A percentile compares a stretch with the other conserved stretches of the same genome.
These are phyloP conservation scores for Selaginella moellendorffii DNA, from an alignment of 75 land plant species.

Conservation along the genomic window DNA sequence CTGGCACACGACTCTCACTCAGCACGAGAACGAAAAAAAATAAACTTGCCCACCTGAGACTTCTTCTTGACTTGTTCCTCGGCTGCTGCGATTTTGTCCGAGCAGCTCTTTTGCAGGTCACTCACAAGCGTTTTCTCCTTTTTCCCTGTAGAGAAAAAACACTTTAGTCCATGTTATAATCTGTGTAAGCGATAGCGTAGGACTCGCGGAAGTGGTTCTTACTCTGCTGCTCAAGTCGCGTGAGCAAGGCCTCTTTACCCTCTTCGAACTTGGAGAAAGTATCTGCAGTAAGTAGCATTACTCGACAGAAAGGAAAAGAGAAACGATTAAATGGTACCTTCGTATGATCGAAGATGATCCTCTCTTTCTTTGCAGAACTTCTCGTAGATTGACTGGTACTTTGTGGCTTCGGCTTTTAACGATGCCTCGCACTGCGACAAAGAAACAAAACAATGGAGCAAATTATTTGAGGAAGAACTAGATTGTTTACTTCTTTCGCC, in stretches of 20 bases:
- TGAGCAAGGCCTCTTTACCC: constrained; percentile 40
- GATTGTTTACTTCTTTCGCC: constrained; percentile 44
- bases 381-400: constrained; percentile 43
- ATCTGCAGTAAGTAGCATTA: constrained; percentile 19
- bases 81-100: constrained; percentile 40
- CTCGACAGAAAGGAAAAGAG: background rate
- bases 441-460: background rate
- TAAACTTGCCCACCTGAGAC: constrained; percentile 29
- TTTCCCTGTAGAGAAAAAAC: constrained; percentile 35
- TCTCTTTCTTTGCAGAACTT: constrained; percentile 52
- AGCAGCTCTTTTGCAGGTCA: constrained; percentile 53
- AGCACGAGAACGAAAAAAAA: background rate
- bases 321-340: constrained; percentile 28
- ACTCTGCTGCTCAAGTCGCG: constrained; percentile 56
- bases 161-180: background rate
- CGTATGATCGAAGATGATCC: constrained; percentile 34
- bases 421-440: constrained; percentile 43
- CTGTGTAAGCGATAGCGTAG: background rate
- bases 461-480: background rate
- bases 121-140: constrained; percentile 41
- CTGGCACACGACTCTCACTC: constrained; percentile 14
- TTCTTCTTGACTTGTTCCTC: constrained; percentile 56
- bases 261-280: constrained; percentile 45
- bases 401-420: constrained; percentile 46
- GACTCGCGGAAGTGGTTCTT: constrained; percentile 7